Conservation (phyloP, 352 stramenopile genomes). For the Pythium rhizo-oryzae region DNA sequence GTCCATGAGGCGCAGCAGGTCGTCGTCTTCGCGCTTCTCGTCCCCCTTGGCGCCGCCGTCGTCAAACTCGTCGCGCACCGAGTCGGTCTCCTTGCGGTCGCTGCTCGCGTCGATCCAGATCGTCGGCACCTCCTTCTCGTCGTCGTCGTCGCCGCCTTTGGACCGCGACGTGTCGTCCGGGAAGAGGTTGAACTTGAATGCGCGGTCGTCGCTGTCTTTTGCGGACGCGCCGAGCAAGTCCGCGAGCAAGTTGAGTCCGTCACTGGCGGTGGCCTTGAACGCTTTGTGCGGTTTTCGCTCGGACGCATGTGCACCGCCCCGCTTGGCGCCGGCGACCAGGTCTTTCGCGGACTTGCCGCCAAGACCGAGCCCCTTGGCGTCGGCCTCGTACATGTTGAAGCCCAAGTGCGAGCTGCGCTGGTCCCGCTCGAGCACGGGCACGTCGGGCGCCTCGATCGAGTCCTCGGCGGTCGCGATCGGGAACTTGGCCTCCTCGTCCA, state of each 20-base stretch:
- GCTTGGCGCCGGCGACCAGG: slow-evolving; percentile 66
- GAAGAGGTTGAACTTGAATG: slow-evolving; percentile 83
- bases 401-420: slow-evolving; percentile 62
- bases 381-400: slow-evolving; percentile 87
- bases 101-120: slow-evolving; percentile 85
- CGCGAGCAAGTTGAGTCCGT: slow-evolving; percentile 87
- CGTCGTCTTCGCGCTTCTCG: slow-evolving; percentile 51
- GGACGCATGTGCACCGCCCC: slow-evolving; percentile 35
- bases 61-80: slow-evolving; percentile 66
- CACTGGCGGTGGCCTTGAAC: slow-evolving; percentile 76
- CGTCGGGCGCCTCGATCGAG: slow-evolving; percentile 50
- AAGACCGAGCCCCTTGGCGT: slow-evolving; percentile 47
- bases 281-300: slow-evolving; percentile 52
- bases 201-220: slow-evolving; percentile 58
- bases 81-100: slow-evolving; percentile 61
- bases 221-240: slow-evolving; percentile 69
- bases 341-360: slow-evolving; percentile 48
- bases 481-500: slow-evolving; percentile 76
- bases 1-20: slow-evolving; percentile 91
- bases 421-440: slow-evolving; percentile 58
- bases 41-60: slow-evolving; percentile 45
- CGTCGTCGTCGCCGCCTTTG: slow-evolving; percentile 55
- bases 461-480: slow-evolving; percentile 54
- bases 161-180: slow-evolving; percentile 44
- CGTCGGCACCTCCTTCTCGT: slow-evolving; percentile 64